These are phyloP conservation scores for Annulohypoxylon truncatum DNA, from an alignment of 2,329 filamentous ascomycete species.

Conservation along the genomic window DNA sequence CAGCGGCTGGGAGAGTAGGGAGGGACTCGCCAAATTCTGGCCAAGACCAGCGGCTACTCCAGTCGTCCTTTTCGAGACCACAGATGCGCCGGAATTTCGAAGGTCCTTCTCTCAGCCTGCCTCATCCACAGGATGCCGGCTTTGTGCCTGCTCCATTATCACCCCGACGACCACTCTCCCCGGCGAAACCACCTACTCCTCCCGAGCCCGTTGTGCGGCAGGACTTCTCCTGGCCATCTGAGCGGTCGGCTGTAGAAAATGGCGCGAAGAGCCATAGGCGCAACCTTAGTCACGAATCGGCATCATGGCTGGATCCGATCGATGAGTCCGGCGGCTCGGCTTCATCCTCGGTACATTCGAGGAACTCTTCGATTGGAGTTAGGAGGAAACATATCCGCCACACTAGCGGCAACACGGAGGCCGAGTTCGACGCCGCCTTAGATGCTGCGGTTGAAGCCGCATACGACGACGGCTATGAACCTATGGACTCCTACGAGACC, in stretches of 20 bases:
- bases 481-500: slow-evolving; percentile 64
- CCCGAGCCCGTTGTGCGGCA: slow-evolving; percentile 52
- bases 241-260: slow-evolving; percentile 43
- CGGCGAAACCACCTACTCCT: slow-evolving; percentile 51
- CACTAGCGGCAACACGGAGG: slow-evolving; percentile 79
- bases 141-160: slow-evolving; percentile 80
- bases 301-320: slow-evolving; percentile 94
- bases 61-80: slow-evolving; percentile 66
- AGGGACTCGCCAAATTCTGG: slow-evolving; percentile 50
- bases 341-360: slow-evolving; percentile 82
- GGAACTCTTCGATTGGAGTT: slow-evolving; percentile 76
- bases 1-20: slow-evolving; percentile 64
- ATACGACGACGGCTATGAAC: slow-evolving; percentile 91
- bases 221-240: slow-evolving; percentile 51
- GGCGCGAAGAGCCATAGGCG: slow-evolving; percentile 57
- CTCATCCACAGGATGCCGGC: slow-evolving; percentile 62
- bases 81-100: slow-evolving; percentile 55
- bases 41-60: slow-evolving; percentile 54
- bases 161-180: slow-evolving; percentile 68
- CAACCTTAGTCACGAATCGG: slow-evolving; percentile 80
- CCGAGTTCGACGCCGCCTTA: slow-evolving; percentile 92
- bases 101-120: slow-evolving; percentile 54
- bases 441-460: slow-evolving; percentile 96
- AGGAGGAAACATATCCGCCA: slow-evolving; percentile 76
- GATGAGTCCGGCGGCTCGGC: slow-evolving; percentile 88